These are phyloP conservation scores for Paramecium bursaria DNA, from an alignment of 73 alveolate genomes.

Conservation along the genomic window DNA sequence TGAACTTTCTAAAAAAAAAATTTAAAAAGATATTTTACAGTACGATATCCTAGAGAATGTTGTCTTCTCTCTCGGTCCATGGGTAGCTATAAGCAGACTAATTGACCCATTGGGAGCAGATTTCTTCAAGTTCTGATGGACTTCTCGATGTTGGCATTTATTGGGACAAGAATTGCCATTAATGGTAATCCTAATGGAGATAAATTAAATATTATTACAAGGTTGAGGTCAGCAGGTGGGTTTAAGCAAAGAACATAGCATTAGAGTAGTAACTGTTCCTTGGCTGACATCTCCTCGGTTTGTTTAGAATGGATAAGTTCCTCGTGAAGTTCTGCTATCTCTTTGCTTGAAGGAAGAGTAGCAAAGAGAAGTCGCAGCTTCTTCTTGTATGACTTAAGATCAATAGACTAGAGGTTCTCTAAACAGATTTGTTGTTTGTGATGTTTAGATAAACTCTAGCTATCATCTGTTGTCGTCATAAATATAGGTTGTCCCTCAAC, in stretches of 20 bases:
- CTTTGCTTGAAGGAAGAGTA: conserved; percentile 1
- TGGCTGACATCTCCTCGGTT: not conserved
- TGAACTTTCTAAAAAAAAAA: not conserved
- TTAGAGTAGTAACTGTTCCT: conserved; percentile 26
- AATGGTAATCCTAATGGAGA: not conserved
- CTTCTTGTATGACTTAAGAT: conserved; percentile 1
- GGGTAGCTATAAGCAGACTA: conserved; percentile 38
- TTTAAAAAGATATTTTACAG: not conserved
- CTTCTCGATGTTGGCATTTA: conserved; percentile 42
- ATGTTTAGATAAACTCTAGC: not conserved
- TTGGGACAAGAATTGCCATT: conserved; percentile 16
- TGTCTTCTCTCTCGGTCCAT: conserved; percentile 53
- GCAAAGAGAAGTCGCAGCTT: conserved; percentile 15
- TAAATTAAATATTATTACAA: not conserved
- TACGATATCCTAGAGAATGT: not conserved
- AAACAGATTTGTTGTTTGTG: not conserved
- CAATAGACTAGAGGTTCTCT: not conserved
- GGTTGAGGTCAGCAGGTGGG: conserved; percentile 2
- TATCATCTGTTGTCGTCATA: not conserved
- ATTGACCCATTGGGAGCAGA: conserved; percentile 8
- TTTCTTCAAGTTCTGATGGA: not conserved
- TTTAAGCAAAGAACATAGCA: conserved; percentile 2
- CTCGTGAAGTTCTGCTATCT: conserved; percentile 4
- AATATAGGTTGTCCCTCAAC: not conserved
- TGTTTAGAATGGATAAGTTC: not conserved